Conservation (phyloP, 768 basidiomycete genomes). For the Suillus bovinus region DNA sequence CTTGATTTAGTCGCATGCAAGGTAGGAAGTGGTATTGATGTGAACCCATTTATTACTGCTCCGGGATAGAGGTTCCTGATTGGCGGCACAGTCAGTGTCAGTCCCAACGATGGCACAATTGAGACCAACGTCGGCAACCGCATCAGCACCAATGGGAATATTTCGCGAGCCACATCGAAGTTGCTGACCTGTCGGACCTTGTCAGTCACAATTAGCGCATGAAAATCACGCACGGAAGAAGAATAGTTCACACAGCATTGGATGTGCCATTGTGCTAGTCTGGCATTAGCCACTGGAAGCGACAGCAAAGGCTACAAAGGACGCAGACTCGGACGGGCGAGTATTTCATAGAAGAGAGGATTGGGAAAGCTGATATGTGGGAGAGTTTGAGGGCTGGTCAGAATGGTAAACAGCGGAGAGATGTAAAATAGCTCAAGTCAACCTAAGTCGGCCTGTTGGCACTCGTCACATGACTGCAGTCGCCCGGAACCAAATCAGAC, state of each 20-base stretch:
- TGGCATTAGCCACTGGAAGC: conserved; percentile 22
- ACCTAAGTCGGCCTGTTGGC: too few species aligned
- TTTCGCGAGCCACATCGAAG: conserved; percentile 11
- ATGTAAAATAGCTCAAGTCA: too few species aligned
- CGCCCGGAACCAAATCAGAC: too few species aligned
- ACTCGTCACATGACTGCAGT: neutral
- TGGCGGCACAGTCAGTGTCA: too few species aligned
- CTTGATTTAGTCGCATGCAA: neutral
- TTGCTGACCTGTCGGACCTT: neutral
- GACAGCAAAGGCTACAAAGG: conserved; percentile 4
- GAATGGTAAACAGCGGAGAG: neutral
- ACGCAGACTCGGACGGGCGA: too few species aligned
- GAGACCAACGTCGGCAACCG: conserved; percentile 22
- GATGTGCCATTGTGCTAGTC: conserved; percentile 27
- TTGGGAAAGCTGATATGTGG: neutral
- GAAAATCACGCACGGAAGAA: neutral
- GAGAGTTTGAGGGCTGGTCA: neutral
- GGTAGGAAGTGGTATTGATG: neutral
- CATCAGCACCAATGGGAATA: conserved; percentile 17
- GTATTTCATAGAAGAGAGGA: neutral
- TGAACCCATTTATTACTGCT: conserved; percentile 16
- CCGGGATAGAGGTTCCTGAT: too few species aligned
- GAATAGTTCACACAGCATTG: conserved; percentile 31
- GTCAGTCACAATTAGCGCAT: conserved; percentile 20
- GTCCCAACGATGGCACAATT: too few species aligned